These are phyloP conservation scores for Metarhizium guizhouense DNA, from an alignment of 2,329 filamentous ascomycete species.

Conservation along the genomic window DNA sequence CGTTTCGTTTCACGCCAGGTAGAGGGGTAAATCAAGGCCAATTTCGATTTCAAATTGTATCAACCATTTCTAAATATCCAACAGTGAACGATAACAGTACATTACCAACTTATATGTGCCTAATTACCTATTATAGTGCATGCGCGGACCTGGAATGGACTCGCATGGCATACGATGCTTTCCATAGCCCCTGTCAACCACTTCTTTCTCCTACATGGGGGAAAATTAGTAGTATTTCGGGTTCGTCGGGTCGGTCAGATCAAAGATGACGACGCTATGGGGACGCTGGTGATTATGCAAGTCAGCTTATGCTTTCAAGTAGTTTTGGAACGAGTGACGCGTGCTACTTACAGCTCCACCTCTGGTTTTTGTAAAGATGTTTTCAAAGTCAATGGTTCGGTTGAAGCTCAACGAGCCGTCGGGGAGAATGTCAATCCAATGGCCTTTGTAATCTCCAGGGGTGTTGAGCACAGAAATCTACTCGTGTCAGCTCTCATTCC, in stretches of 20 bases:
- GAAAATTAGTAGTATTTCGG: conserved; percentile 35
- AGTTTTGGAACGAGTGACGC: neutral
- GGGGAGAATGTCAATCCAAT: conserved; percentile 49
- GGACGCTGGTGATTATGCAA: conserved; percentile 27
- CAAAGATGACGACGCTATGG: conserved; percentile 48
- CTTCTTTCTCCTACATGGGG: neutral
- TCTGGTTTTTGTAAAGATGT: conserved; percentile 38
- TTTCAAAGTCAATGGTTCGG: conserved; percentile 47
- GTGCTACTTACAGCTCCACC: conserved; percentile 35
- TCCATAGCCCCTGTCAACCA: neutral
- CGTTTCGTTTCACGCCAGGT: too few relatives aligned
- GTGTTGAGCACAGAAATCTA: conserved; percentile 50
- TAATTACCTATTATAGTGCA: neutral
- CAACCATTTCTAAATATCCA: neutral
- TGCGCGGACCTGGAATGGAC: too few relatives aligned
- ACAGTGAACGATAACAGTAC: neutral
- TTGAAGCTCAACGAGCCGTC: conserved; percentile 51
- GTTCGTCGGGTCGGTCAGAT: conserved; percentile 43
- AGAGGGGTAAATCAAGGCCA: too few relatives aligned
- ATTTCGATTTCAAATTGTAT: too few relatives aligned
- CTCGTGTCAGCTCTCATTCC: conserved; percentile 4
- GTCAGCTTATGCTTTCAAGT: neutral
- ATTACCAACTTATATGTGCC: neutral
- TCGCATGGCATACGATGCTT: neutral
- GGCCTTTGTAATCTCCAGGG: conserved; percentile 51